Base-by-base conservation (phyloP, 1,284 basidiomycete species). In the Ustilago tritici region DNA sequence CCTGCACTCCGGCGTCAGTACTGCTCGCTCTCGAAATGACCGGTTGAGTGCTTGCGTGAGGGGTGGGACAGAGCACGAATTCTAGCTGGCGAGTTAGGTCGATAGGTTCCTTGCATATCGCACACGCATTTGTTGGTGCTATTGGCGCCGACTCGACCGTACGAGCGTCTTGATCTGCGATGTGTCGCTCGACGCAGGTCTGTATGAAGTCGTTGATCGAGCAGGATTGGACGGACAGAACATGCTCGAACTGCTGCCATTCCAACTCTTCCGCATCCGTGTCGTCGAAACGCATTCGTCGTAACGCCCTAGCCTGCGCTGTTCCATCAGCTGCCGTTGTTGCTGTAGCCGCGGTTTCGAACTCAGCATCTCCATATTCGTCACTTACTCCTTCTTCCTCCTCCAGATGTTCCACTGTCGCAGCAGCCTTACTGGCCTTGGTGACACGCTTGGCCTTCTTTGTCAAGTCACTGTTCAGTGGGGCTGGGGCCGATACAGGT, bases 251-350 rank as follows among this genome's bases (percentile, higher is more conserved):
- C 7, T 62, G 67, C 19, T 50, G 53, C 76, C 71, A 75, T 38
- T 78, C 76, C 40, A 40, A 38, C 40, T 78, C 76, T 55, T 69
- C 70, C 12, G 47, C 46, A 28, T 78, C 61, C 23, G 64, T 52
- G 19, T 78, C 71, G 46, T 66, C 61, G 50, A 67, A 69, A 12
- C 68, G 40, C 71, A 71, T 56, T 40, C 67, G 50, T 15, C 65
- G 58, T n/a, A 49, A 14, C 38, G 31, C 8, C 12, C n/a, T 49
- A n/a, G 47, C 11, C 47, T 19, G 34, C 23, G 53, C 17, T 17
- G 35, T 38, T 14, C 15, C 53, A 19, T 31, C 31, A 28, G 47
- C 31, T 6, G 14, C 4, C 0, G 34, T 7, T 32, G 35, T n/a
- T 4, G 32, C 12, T 10, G 62, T 36, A 7, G 19, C 41, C 5